Percentiles rank a stretch among this genome's conserved stretches.
Evolutionary conservation across 2,329 filamentous ascomycete species (phyloP).

Genomic region (Epicoccum sorghinum): DNA sequence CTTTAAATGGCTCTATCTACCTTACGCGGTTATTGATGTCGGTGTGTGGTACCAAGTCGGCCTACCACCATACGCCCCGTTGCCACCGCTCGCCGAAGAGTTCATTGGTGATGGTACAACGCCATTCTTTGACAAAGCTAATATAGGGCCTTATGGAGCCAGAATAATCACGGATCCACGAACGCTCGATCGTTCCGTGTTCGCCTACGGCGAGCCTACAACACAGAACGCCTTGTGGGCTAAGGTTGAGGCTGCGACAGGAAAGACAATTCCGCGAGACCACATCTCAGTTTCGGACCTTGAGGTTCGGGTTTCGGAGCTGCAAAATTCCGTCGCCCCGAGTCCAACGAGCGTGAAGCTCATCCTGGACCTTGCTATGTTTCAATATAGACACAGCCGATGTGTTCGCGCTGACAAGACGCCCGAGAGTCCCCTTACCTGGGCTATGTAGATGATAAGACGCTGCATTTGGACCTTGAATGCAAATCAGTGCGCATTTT

Average conservation of each 20-base stretch:
- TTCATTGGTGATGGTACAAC: not conserved
- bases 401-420: not conserved
- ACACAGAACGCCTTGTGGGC: constrained; percentile 56
- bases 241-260: constrained; percentile 48
- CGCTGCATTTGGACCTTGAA: not conserved
- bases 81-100: too few species aligned
- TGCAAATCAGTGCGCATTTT: not conserved
- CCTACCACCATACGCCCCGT: constrained; percentile 51
- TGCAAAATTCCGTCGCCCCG: too few species aligned
- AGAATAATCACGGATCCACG: constrained; percentile 58
- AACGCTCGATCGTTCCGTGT: constrained; percentile 60
- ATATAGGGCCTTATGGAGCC: constrained; percentile 60
- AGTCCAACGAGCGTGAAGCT: not conserved
- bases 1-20: constrained; percentile 35
- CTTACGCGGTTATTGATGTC: constrained; percentile 63
- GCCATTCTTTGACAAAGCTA: constrained; percentile 30
- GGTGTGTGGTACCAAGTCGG: constrained; percentile 63
- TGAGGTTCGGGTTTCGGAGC: not conserved
- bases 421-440: not conserved
- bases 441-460: not conserved
- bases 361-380: not conserved
- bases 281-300: not conserved
- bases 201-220: constrained; percentile 55
- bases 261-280: not conserved
- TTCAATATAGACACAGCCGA: not conserved